Evolutionary conservation across 176 grass and related monocot species (phyloP).

Genomic region (Oryza australiensis): DNA sequence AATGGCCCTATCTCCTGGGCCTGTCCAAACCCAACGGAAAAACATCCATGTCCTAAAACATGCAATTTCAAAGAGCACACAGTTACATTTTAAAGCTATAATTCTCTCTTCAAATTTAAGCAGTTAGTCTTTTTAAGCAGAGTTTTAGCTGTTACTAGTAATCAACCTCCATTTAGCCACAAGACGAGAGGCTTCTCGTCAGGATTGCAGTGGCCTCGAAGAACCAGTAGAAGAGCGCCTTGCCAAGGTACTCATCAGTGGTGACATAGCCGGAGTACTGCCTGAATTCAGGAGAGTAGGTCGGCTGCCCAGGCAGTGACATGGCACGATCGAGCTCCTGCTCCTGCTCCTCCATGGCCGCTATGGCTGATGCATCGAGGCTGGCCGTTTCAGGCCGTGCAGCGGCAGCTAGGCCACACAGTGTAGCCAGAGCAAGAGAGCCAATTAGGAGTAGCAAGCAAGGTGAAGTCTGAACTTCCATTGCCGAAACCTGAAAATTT

Average conservation of each 20-base stretch:
- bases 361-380: conserved; percentile 13
- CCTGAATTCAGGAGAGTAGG: conserved; percentile 14
- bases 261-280: conserved; percentile 62
- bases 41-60: conserved; percentile 59
- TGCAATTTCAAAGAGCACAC: not conserved
- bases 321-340: conserved; percentile 49
- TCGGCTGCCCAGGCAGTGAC: conserved; percentile 48
- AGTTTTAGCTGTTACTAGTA: not conserved
- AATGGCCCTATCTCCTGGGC: conserved; percentile 77
- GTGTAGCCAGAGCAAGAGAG: not conserved
- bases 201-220: conserved; percentile 51
- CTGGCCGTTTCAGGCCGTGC: not conserved
- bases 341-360: conserved; percentile 24
- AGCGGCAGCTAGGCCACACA: not conserved
- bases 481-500: not conserved
- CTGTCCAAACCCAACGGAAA: conserved; percentile 70
- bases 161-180: conserved; percentile 76
- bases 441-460: conserved; percentile 17
- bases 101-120: no score
- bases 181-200: conserved; percentile 54
- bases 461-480: conserved; percentile 6
- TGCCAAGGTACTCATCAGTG: conserved; percentile 47
- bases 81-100: not conserved
- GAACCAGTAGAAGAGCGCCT: conserved; percentile 73
- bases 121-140: no score